Conservation (phyloP, 441 rosid species). For the Mallotus repandus region DNA sequence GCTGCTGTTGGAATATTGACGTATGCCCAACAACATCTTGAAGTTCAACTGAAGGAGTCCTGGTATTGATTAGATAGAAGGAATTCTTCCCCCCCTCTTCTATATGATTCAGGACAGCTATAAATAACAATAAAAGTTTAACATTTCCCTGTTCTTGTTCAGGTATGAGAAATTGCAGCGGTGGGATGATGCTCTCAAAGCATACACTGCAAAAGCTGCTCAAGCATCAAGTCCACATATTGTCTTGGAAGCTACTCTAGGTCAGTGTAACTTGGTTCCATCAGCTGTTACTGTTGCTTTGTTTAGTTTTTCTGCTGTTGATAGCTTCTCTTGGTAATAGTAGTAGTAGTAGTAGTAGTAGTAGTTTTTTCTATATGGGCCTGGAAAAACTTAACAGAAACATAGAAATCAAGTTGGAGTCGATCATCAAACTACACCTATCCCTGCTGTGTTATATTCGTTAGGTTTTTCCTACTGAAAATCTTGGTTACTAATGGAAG, state of each 20-base stretch:
- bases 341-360: too few species aligned
- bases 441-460: not conserved
- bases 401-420: not conserved
- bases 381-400: not conserved
- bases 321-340: too few species aligned
- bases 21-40: conserved; percentile 86
- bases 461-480: not conserved
- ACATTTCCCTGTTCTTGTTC: conserved; percentile 21
- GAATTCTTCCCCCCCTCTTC: not conserved
- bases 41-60: conserved; percentile 96
- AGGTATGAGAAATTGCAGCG: conserved; percentile 99
- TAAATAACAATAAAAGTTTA: not conserved
- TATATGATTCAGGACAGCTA: not conserved
- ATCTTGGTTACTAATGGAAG: not conserved
- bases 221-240: conserved; percentile 86
- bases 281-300: not conserved
- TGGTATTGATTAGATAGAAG: conserved; percentile 48
- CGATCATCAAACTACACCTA: not conserved
- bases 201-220: conserved; percentile 84
- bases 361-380: not conserved
- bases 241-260: conserved; percentile 90
- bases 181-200: conserved; percentile 99
- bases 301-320: not conserved
- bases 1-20: conserved; percentile 99
- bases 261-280: conserved; percentile 37